Evolutionary conservation across 371 early-diverging fungal species (phyloP).

Genomic region (Apophysomyces variabilis): DNA sequence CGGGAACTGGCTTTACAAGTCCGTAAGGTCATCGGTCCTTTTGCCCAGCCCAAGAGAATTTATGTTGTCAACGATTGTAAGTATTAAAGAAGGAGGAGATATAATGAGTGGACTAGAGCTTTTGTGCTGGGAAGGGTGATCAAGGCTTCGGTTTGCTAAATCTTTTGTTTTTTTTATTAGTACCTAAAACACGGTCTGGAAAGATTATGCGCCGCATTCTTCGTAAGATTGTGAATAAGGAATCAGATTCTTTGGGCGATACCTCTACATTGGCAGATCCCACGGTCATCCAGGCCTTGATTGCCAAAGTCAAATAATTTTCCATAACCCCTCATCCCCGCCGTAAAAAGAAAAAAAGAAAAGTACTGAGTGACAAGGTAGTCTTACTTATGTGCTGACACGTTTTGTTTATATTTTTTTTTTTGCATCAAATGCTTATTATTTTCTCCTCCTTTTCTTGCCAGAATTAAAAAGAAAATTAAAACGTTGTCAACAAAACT

Average conservation of each 20-base stretch:
- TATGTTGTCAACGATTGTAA: conserved; percentile 74
- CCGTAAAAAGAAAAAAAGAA: background rate
- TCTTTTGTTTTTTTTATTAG: background rate
- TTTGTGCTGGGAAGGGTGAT: no score
- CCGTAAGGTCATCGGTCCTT: conserved; percentile 92
- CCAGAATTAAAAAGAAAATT: no score
- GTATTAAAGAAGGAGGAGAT: background rate
- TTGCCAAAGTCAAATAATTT: conserved; percentile 14
- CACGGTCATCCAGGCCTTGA: conserved; percentile 22
- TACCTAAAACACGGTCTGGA: conserved; percentile 99
- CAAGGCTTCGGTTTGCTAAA: no score
- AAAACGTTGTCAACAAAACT: no score
- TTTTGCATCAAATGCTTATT: no score
- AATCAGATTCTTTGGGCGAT: conserved; percentile 88
- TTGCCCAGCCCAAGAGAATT: conserved; percentile 91
- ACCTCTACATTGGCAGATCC: conserved; percentile 91
- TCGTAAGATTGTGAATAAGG: conserved; percentile 88
- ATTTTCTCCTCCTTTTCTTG: no score
- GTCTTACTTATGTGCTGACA: no score
- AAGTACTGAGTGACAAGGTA: background rate
- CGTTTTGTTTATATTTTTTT: no score
- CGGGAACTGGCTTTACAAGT: conserved; percentile 79
- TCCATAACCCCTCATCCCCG: background rate
- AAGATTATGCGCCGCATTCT: conserved; percentile 97
- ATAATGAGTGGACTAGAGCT: no score